Evolutionary conservation across 768 basidiomycete genomes (phyloP), one percentile per base, ranked within the genome.

Genomic region (Trametes punicea): DNA sequence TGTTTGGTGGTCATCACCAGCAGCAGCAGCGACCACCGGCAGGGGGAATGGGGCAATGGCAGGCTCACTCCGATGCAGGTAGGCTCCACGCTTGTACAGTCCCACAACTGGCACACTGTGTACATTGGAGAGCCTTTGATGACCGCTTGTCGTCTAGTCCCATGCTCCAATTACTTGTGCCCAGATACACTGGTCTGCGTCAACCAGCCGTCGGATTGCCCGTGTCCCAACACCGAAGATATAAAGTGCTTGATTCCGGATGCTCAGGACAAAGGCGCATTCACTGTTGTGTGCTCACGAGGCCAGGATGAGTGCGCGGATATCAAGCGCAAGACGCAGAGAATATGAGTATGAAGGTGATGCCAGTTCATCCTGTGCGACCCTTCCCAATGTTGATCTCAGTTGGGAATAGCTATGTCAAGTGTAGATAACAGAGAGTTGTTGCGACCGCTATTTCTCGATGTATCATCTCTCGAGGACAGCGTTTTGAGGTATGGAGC

Each of bases 241-340:
- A 74, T 89, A 64, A 90, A 85, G 67, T 93, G 90, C 65, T 67
- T 81, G 15, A 75, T 92, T 40, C 87, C 88, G 4, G 89, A 91
- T 63, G 69, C 70, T 41, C 77, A 73, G 46, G 79, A 81, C 38
- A 70, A 71, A 30, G 73, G 73, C 6, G 77, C 77, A 15, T 83
- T 79, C 11, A 86, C 88, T 0, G 81, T 88, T 3, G 67, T 90
- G 23, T 92, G 90, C 60, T 81, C 84, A 10, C 75, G 90, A 42
- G 90, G 90, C 7, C 62, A 72, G 42, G 73, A 78, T 26, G 87
- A 82, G 34, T 93, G 90, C 53, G 67, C 69, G n/a, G 71, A 75
- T 44, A 81, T 90, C 9, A 81, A 87, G 61, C 76, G 74, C 52
- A 67, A 90, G 44, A 73, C 78, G 9, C 48, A 47, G 20, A 61